phyloP scores from a whole-genome alignment of 108 stramenopile genomes.

The Cyclotella baltica region DNA sequence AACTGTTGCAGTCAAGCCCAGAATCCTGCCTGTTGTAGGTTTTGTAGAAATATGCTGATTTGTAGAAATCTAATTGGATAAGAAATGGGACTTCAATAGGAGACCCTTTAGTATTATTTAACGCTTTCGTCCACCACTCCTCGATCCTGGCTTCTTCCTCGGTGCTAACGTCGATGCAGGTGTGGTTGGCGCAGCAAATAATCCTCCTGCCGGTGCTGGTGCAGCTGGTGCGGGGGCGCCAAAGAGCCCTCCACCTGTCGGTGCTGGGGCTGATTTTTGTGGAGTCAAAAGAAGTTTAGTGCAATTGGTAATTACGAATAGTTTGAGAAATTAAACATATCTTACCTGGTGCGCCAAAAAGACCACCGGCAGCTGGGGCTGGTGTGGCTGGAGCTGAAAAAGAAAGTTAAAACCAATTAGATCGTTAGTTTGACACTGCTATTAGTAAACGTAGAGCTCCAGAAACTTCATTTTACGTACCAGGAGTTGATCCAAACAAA shows the following conservation, averaged over 20 bases:
- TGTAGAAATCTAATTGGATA: too few relatives aligned
- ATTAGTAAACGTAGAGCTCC: not conserved
- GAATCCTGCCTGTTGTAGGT: too few relatives aligned
- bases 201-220: conserved; percentile 43
- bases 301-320: not conserved
- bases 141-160: conserved; percentile 40
- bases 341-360: conserved; percentile 57
- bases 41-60: too few relatives aligned
- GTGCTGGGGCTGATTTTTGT: conserved; percentile 22
- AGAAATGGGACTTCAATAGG: too few relatives aligned
- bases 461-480: not conserved
- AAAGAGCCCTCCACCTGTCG: conserved; percentile 52
- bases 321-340: conserved; percentile 19
- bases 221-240: conserved; percentile 57
- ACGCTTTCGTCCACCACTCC: conserved; percentile 44
- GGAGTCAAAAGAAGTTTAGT: not conserved
- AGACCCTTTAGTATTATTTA: too few relatives aligned
- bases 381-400: conserved; percentile 21
- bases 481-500: conserved; percentile 52
- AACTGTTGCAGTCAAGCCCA: too few relatives aligned
- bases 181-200: conserved; percentile 42
- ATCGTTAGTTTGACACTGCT: too few relatives aligned
- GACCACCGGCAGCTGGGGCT: conserved; percentile 60
- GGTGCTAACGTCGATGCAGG: conserved; percentile 53
- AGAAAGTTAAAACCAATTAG: too few relatives aligned